Evolutionary conservation across 441 rosid species (phyloP).

Genomic region (Biscutella laevigata): DNA sequence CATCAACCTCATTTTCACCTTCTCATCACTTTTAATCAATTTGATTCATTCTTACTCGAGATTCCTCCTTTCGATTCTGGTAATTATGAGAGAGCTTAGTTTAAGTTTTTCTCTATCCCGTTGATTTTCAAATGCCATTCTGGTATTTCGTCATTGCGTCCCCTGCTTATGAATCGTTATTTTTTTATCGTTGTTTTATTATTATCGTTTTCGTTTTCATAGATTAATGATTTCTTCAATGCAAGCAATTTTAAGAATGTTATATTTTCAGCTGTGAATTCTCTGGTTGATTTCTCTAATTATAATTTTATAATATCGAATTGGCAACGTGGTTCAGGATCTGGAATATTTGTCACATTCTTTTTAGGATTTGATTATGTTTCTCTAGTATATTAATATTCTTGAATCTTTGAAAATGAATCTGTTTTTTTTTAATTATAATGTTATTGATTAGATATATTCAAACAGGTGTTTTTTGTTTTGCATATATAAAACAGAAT

Average conservation of each 20-base stretch:
- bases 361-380: background rate
- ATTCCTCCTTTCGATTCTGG: background rate
- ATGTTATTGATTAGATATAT: too few species aligned
- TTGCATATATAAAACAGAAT: too few species aligned
- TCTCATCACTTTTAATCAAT: background rate
- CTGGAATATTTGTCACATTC: conserved; percentile 6
- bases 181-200: background rate
- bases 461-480: too few species aligned
- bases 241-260: too few species aligned
- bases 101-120: background rate
- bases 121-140: conserved; percentile 1
- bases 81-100: background rate
- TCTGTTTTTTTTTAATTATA: background rate
- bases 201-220: background rate
- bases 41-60: background rate
- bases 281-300: background rate
- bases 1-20: background rate
- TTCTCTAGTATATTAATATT: background rate
- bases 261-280: background rate
- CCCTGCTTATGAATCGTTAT: background rate
- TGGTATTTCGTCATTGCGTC: background rate
- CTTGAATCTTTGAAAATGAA: background rate
- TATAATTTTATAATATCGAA: background rate
- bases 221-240: too few species aligned
- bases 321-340: conserved; percentile 11